Percentiles rank a stretch among this genome's conserved stretches.
Conservation (phyloP, 768 basidiomycete species). For the Leccinellum luteum region DNA sequence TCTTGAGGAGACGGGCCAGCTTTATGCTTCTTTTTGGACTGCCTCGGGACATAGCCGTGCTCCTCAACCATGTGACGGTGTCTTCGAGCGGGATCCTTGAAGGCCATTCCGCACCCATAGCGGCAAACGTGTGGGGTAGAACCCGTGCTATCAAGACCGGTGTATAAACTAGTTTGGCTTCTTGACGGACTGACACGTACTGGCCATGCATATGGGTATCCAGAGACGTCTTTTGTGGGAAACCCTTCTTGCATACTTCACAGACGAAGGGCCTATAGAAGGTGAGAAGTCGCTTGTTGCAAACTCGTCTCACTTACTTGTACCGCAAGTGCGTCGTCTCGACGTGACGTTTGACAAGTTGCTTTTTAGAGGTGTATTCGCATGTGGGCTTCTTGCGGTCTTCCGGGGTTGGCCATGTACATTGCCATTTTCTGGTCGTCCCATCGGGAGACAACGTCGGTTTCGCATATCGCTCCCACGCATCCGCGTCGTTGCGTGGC, state of each 20-base stretch:
- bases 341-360: constrained; percentile 67
- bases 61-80: constrained; percentile 55
- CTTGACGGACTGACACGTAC: constrained; percentile 31
- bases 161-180: constrained; percentile 10
- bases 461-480: constrained; percentile 35
- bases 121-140: constrained; percentile 53
- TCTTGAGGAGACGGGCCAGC: constrained; percentile 31
- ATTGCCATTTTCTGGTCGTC: constrained; percentile 37
- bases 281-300: constrained; percentile 14
- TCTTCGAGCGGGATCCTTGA: constrained; percentile 64
- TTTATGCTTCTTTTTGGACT: constrained; percentile 44
- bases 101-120: constrained; percentile 48
- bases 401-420: constrained; percentile 39
- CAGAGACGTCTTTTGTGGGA: constrained; percentile 58
- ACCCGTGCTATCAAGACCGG: constrained; percentile 45
- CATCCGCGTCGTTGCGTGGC: constrained; percentile 27
- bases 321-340: constrained; percentile 59
- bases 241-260: constrained; percentile 49
- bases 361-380: constrained; percentile 51
- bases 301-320: constrained; percentile 42
- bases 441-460: constrained; percentile 34
- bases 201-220: constrained; percentile 57
- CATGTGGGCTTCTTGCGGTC: constrained; percentile 36
- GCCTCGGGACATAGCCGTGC: constrained; percentile 50
- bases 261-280: constrained; percentile 49